Evolutionary conservation across 306 rosid species (phyloP).

Genomic region (Fragaria nilgerrensis): DNA sequence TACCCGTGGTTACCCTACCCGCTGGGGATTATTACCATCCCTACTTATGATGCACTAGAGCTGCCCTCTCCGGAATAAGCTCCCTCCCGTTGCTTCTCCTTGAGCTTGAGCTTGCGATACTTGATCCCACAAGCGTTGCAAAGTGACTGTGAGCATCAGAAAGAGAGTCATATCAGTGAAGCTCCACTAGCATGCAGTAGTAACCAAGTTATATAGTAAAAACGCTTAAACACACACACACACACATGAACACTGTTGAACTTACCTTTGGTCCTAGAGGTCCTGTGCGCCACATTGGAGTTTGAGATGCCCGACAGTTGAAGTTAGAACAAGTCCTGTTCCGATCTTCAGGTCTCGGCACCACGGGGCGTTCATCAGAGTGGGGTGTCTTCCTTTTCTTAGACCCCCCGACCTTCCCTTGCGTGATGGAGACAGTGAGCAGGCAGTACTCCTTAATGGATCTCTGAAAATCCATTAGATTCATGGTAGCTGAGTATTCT

Average conservation of each 20-base stretch:
- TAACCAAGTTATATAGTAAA: not conserved
- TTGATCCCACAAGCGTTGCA: no score
- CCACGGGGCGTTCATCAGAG: not conserved
- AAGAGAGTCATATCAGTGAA: not conserved
- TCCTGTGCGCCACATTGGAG: constrained; percentile 46
- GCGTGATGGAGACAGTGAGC: not conserved
- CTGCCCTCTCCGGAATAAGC: no score
- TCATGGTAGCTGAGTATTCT: no score
- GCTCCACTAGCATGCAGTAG: not conserved
- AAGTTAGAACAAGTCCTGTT: constrained; percentile 19
- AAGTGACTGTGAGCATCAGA: not conserved
- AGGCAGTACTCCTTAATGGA: not conserved
- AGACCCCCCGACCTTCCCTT: not conserved
- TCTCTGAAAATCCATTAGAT: no score
- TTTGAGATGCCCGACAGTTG: not conserved
- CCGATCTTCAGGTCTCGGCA: not conserved
- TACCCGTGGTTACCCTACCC: no score
- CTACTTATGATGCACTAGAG: not conserved
- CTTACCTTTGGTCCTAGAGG: constrained; percentile 34
- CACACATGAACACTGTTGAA: not conserved
- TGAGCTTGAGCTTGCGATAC: no score
- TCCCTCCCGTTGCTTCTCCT: no score
- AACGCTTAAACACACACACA: no score
- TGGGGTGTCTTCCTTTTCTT: not conserved
- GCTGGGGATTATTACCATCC: no score